phyloP scores from a whole-genome alignment of 2,329 filamentous ascomycete genomes.

The Zasmidium angulare region DNA sequence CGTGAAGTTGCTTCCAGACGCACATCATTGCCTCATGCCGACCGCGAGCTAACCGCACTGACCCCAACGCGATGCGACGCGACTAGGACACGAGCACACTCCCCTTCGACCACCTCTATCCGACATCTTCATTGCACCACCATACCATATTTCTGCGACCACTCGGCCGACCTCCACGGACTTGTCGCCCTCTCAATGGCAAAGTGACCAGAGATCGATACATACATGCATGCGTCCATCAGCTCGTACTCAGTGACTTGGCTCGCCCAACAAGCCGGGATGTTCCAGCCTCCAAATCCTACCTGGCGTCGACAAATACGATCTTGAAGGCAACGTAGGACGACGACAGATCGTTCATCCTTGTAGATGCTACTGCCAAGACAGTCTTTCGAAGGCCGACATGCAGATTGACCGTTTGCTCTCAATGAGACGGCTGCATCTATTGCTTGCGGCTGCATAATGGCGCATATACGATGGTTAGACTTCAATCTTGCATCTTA shows the following conservation, averaged over 20 bases:
- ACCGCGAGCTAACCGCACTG: neutral
- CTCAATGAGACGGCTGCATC: neutral
- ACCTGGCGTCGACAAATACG: neutral
- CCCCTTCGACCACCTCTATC: neutral
- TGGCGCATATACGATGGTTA: neutral
- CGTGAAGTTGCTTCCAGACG: neutral
- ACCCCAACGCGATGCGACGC: neutral
- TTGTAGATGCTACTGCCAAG: neutral
- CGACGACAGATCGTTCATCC: neutral
- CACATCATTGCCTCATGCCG: neutral
- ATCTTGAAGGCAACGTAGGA: neutral
- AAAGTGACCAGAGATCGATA: neutral
- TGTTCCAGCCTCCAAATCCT: neutral
- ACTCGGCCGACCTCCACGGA: neutral
- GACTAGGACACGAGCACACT: neutral
- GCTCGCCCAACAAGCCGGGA: neutral
- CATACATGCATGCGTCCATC: neutral
- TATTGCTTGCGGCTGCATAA: neutral
- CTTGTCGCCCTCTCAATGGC: neutral
- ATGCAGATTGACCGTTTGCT: neutral
- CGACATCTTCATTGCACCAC: neutral
- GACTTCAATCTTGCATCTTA: neutral
- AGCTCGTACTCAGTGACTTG: neutral
- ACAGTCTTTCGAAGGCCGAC: neutral
- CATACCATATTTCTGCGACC: neutral